Conservation (phyloP, 306 rosid species). For the Gynostemma pentaphyllum region DNA sequence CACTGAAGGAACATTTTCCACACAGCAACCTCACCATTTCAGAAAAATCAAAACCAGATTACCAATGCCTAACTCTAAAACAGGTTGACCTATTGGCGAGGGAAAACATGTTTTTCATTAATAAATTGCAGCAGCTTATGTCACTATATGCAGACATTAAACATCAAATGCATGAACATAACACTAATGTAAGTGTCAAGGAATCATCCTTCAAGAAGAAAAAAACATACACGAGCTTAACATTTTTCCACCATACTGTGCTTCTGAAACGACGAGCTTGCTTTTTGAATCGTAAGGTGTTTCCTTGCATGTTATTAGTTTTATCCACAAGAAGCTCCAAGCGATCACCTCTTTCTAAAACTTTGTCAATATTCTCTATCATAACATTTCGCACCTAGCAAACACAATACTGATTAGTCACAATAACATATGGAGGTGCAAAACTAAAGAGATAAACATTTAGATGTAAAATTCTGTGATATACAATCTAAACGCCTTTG, state of each 20-base stretch:
- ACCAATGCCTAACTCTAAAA: not conserved
- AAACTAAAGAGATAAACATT: not conserved
- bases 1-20: no score
- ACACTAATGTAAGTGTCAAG: not conserved
- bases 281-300: constrained; percentile 84
- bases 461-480: not conserved
- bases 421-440: not conserved
- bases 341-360: constrained; percentile 89
- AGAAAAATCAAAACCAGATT: no score
- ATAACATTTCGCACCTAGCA: constrained; percentile 78
- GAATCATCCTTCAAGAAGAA: not conserved
- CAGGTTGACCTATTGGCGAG: not conserved
- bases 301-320: constrained; percentile 88
- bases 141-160: not conserved
- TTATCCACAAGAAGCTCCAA: constrained; percentile 94
- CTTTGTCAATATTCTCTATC: constrained; percentile 97
- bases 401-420: not conserved
- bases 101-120: not conserved
- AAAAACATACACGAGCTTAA: constrained; percentile 75
- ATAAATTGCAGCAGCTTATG: not conserved
- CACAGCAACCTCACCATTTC: no score
- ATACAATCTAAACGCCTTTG: not conserved
- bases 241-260: constrained; percentile 96
- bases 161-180: not conserved
- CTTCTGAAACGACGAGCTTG: constrained; percentile 95